Conservation (phyloP, 2,329 filamentous ascomycete species). For the Diaporthe amygdali region DNA sequence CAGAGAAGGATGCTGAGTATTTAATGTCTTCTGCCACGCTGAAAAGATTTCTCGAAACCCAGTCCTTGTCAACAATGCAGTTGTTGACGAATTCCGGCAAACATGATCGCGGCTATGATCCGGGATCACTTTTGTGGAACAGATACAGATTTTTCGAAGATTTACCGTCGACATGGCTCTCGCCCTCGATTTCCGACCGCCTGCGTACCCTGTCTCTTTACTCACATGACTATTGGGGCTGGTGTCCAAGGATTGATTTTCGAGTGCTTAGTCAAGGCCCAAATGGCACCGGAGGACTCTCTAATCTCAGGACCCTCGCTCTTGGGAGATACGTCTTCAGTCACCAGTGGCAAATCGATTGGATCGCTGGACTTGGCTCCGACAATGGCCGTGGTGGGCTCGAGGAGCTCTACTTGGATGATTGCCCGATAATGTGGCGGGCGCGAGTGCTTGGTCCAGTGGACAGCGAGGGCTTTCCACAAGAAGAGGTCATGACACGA, state of each 20-base stretch:
- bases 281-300: conserved; percentile 33
- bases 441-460: neutral
- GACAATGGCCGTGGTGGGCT: conserved; percentile 38
- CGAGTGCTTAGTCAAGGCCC: conserved; percentile 21
- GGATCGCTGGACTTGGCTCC: conserved; percentile 44
- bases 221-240: conserved; percentile 43
- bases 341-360: conserved; percentile 51
- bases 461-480: conserved; percentile 1
- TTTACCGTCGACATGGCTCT: conserved; percentile 32
- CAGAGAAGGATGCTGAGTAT: neutral
- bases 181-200: conserved; percentile 21
- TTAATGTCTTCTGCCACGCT: neutral
- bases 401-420: conserved; percentile 46
- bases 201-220: conserved; percentile 45
- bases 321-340: conserved; percentile 48
- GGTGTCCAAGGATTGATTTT: conserved; percentile 44
- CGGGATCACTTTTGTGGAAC: neutral
- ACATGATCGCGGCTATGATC: neutral
- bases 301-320: conserved; percentile 43
- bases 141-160: conserved; percentile 29
- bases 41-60: neutral
- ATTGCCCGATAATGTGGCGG: conserved; percentile 42
- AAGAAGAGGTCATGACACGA: neutral
- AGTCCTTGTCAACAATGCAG: neutral
- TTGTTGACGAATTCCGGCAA: neutral